These are phyloP conservation scores for Monosporascus sp. DNA, from an alignment of 2,329 filamentous ascomycete genomes.

Conservation along the genomic window DNA sequence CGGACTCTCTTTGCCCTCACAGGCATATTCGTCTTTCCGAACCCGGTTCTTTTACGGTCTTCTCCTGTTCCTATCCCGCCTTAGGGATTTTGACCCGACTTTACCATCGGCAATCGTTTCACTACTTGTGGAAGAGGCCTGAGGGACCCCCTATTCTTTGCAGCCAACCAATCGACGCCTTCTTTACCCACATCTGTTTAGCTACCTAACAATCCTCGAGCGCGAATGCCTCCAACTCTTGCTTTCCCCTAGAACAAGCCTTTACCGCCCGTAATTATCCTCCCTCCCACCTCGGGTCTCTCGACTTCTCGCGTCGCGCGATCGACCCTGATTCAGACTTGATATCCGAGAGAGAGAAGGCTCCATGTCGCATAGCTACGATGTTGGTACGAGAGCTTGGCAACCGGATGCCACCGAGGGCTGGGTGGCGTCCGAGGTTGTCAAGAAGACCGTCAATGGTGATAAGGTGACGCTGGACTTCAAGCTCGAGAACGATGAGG, in stretches of 20 bases:
- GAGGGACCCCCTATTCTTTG: slow-evolving; percentile 9
- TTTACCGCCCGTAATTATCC: slow-evolving; percentile 6
- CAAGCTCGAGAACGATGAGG: slow-evolving; percentile 87
- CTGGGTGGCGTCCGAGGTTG: slow-evolving; percentile 94
- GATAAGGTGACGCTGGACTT: slow-evolving; percentile 86
- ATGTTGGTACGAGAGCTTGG: slow-evolving; percentile 96
- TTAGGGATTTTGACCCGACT: background rate
- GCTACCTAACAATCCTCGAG: slow-evolving; percentile 8
- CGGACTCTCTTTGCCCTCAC: background rate
- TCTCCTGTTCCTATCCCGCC: background rate
- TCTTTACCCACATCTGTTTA: slow-evolving; percentile 13
- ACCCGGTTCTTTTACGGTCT: too few relatives aligned
- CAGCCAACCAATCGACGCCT: slow-evolving; percentile 12
- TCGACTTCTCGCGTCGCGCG: slow-evolving; percentile 4
- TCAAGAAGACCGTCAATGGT: slow-evolving; percentile 76
- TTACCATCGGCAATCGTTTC: background rate
- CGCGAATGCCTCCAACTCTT: slow-evolving; percentile 25
- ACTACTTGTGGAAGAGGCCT: background rate
- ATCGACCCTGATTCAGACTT: background rate
- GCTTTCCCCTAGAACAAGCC: slow-evolving; percentile 14
- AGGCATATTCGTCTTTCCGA: background rate
- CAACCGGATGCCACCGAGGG: slow-evolving; percentile 94
- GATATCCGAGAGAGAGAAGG: slow-evolving; percentile 7
- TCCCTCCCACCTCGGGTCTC: slow-evolving; percentile 5
- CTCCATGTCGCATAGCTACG: slow-evolving; percentile 87